These are phyloP conservation scores for Magnaporthiopsis rhizophila DNA, from an alignment of 2,329 filamentous ascomycete species.

Conservation along the genomic window DNA sequence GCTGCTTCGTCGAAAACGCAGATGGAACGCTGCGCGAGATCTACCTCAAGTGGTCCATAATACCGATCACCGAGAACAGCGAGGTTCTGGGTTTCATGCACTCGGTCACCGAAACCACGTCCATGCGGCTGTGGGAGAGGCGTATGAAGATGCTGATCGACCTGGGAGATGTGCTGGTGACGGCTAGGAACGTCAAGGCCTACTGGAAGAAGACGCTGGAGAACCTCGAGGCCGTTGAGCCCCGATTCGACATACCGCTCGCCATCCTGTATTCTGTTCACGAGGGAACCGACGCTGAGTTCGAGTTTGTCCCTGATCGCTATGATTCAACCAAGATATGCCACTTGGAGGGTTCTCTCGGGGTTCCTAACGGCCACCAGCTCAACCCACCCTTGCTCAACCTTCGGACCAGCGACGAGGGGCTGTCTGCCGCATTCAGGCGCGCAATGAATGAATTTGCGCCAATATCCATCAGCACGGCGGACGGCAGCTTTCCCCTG, in stretches of 20 bases:
- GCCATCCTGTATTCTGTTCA: slow-evolving; percentile 44
- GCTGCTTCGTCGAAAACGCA: slow-evolving; percentile 34
- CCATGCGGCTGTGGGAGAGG: slow-evolving; percentile 38
- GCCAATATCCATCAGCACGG: slow-evolving; percentile 32
- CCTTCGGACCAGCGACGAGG: slow-evolving; percentile 27
- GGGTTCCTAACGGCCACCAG: slow-evolving; percentile 34
- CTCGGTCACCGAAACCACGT: slow-evolving; percentile 38
- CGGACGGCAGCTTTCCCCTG: slow-evolving; percentile 46
- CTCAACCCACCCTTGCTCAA: slow-evolving; percentile 31
- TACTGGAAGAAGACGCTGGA: slow-evolving; percentile 39
- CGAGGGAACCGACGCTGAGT: slow-evolving; percentile 24
- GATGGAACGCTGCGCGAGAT: slow-evolving; percentile 37
- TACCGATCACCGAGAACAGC: slow-evolving; percentile 35
- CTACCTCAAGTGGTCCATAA: slow-evolving; percentile 39
- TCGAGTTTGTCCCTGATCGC: slow-evolving; percentile 15
- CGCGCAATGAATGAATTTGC: slow-evolving; percentile 28
- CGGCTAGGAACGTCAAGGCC: slow-evolving; percentile 34
- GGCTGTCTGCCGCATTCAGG: slow-evolving; percentile 31
- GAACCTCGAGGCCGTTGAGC: slow-evolving; percentile 33
- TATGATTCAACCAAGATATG: slow-evolving; percentile 28
- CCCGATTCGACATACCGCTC: slow-evolving; percentile 40
- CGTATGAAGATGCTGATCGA: slow-evolving; percentile 41
- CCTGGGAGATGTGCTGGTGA: slow-evolving; percentile 36
- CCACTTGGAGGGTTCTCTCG: slow-evolving; percentile 35
- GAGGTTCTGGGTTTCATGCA: slow-evolving; percentile 39